Base-by-base conservation (phyloP, 1,284 basidiomycete genomes). In the Ustilago vetiveriae region DNA sequence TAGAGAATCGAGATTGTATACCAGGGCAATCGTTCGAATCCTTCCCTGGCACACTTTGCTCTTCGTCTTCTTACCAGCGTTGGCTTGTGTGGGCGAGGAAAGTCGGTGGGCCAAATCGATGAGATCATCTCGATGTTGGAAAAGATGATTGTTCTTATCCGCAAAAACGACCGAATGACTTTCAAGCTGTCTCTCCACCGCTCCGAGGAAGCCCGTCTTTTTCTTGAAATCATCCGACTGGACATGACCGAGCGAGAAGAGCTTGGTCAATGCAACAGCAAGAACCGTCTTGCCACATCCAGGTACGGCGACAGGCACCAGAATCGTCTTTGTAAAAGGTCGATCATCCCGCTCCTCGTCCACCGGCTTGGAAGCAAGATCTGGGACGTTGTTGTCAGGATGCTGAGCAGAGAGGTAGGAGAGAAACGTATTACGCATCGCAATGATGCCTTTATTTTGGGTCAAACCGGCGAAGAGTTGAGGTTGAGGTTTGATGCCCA, bases 211-310 rank as follows among this genome's bases (percentile, higher is more conserved):
- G 1, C 84, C 80, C 77, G 90, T 94, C 83, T 94, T 98, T 11
- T 83, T 86, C 37, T 86, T 85, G 5, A 97, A 87, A 76, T 98
- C 92, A 82, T 99, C 96, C 75, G 90, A 92, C 81, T 98, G 95
- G 0, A 64, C 60, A 19, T 75, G 70, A 0, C 90, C 92, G 78
- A 98, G 94, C 0, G 85, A 90, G 74, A 94, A 96, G 1, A 98
- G 85, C 54, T 89, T 85, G 1, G 85, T 68, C 3, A 98, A 86
- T 0, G 93, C 92, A 5, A 96, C 84, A 0, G 90, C 87, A 10
- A 98, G 85, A 0, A 90, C 84, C 0, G 96, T 98, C 85, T 98
- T 98, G 89, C 94, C 95, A 79, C 90, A 92, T 3, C 95, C 94
- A 21, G 94, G 95, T 38, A 98, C 88, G 3, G 93, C 94, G 17